Conservation (phyloP, 2,329 filamentous ascomycete species). For the Zymoseptoria passerinii region DNA sequence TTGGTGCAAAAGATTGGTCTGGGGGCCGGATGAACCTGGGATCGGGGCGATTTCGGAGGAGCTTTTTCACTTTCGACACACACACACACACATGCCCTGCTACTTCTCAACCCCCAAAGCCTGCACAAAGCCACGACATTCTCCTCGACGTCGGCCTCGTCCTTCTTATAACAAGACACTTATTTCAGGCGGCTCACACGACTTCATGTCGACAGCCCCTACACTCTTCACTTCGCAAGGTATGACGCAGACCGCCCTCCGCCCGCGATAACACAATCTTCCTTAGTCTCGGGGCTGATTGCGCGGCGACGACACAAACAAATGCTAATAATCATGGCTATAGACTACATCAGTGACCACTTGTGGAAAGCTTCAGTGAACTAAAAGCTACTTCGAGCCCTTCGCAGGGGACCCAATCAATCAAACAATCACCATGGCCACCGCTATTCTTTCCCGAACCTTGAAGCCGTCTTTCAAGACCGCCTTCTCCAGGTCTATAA, state of each 20-base stretch:
- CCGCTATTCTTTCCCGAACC: constrained; percentile 48
- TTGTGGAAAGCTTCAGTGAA: constrained; percentile 61
- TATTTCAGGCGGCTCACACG: constrained; percentile 1
- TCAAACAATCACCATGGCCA: constrained; percentile 24
- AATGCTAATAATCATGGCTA: not conserved
- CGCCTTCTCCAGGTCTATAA: constrained; percentile 38
- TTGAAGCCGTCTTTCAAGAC: constrained; percentile 43
- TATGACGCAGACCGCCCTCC: constrained; percentile 26
- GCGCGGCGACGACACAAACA: constrained; percentile 2
- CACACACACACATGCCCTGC: too few species aligned
- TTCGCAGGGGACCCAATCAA: constrained; percentile 7
- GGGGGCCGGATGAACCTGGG: too few species aligned
- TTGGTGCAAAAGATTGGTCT: too few species aligned
- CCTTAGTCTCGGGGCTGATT: not conserved
- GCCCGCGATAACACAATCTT: constrained; percentile 7
- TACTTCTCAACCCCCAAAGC: not conserved
- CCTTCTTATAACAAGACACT: not conserved
- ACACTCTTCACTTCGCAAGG: constrained; percentile 47
- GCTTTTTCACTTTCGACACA: too few species aligned
- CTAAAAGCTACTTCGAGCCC: constrained; percentile 34
- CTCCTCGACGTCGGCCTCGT: not conserved
- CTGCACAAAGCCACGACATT: not conserved
- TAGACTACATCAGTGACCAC: constrained; percentile 63
- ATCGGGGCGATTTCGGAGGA: too few species aligned
- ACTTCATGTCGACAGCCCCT: constrained; percentile 40